phyloP scores from a whole-genome alignment of 768 basidiomycete species.

The Leccinum longicurvipes region DNA sequence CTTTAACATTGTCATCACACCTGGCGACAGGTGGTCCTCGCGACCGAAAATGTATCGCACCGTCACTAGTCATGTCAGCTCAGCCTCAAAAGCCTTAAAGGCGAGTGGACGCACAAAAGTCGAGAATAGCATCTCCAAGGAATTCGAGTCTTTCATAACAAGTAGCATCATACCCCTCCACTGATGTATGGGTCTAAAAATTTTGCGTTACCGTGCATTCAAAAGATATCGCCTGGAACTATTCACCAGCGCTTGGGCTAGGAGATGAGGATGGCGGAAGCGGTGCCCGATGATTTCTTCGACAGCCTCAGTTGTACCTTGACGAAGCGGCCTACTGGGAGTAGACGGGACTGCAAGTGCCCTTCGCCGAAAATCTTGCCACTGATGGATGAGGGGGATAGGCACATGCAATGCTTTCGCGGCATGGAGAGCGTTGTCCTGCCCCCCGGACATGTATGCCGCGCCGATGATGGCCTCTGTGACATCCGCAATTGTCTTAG shows the following conservation, averaged over 20 bases:
- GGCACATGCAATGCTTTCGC: slow-evolving; percentile 65
- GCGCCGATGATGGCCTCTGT: slow-evolving; percentile 84
- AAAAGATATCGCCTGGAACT: not conserved
- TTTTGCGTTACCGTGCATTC: slow-evolving; percentile 8
- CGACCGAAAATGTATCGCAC: slow-evolving; percentile 66
- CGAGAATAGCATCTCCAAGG: slow-evolving; percentile 81
- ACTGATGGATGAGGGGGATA: slow-evolving; percentile 58
- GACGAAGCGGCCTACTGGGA: slow-evolving; percentile 42
- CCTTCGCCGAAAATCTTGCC: slow-evolving; percentile 66
- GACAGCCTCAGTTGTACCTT: slow-evolving; percentile 51
- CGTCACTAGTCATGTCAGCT: slow-evolving; percentile 49
- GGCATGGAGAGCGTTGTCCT: slow-evolving; percentile 59
- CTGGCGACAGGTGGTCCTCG: slow-evolving; percentile 63
- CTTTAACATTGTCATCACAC: slow-evolving; percentile 77
- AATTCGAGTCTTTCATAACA: slow-evolving; percentile 81
- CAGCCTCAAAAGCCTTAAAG: not conserved
- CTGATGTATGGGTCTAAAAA: slow-evolving; percentile 63
- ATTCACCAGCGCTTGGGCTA: slow-evolving; percentile 71
- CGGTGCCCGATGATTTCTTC: slow-evolving; percentile 62
- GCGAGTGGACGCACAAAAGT: slow-evolving; percentile 57
- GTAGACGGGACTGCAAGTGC: slow-evolving; percentile 42
- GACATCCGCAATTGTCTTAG: slow-evolving; percentile 78
- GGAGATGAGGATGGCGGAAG: slow-evolving; percentile 58
- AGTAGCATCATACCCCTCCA: slow-evolving; percentile 50
- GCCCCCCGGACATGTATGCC: slow-evolving; percentile 71